phyloP scores from a whole-genome alignment of 352 stramenopile species.

The Phytopythium boreale region DNA sequence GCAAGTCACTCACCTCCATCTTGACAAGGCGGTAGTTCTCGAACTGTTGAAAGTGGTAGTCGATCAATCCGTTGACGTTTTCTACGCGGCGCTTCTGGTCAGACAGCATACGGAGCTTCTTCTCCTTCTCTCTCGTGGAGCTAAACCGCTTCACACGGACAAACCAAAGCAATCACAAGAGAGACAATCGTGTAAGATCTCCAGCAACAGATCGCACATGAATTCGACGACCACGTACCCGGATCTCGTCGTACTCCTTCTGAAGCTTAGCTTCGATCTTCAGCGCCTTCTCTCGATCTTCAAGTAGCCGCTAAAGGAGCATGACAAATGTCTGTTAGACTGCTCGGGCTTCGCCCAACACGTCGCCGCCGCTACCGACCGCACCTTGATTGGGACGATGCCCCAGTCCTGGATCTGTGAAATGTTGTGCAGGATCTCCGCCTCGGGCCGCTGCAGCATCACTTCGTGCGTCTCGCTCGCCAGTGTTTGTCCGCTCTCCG shows the following conservation, averaged over 20 bases:
- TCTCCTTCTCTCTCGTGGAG: conserved; percentile 68
- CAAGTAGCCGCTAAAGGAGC: conserved; percentile 49
- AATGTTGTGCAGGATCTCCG: conserved; percentile 63
- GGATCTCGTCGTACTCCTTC: conserved; percentile 71
- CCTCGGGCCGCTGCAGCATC: conserved; percentile 67
- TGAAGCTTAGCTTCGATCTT: conserved; percentile 78
- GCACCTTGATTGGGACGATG: conserved; percentile 77
- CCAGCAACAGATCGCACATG: background rate
- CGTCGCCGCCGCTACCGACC: background rate
- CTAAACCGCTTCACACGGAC: conserved; percentile 27
- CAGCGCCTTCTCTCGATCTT: conserved; percentile 78
- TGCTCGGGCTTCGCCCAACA: background rate
- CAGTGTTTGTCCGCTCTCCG: conserved; percentile 48
- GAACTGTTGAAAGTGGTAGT: conserved; percentile 73
- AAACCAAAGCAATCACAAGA: background rate
- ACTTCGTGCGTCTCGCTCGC: conserved; percentile 68
- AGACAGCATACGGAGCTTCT: conserved; percentile 76
- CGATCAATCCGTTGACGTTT: conserved; percentile 74
- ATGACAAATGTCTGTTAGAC: background rate
- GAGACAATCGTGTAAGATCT: background rate
- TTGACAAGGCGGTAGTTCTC: conserved; percentile 69
- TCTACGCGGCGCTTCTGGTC: conserved; percentile 83
- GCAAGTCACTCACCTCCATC: conserved; percentile 52
- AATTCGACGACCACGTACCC: conserved; percentile 17
- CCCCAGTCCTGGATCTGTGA: conserved; percentile 83